Percentiles rank a stretch among this genome's conserved stretches.
These are phyloP conservation scores for Aspergillus biplanus DNA, from an alignment of 495 filamentous ascomycete genomes.

Conservation along the genomic window DNA sequence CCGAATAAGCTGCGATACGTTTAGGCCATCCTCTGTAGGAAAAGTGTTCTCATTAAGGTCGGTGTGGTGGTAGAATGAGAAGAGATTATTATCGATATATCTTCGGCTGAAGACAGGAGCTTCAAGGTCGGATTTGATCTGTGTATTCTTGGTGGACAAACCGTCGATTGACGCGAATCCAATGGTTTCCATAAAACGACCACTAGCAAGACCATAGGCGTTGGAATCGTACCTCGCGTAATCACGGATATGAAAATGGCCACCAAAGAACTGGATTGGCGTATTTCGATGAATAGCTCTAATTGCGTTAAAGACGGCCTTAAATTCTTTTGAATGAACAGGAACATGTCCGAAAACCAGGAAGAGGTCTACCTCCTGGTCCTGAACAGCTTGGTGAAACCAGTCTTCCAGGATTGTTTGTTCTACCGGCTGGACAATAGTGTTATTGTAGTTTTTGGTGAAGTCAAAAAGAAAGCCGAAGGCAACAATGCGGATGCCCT, in stretches of 20 bases:
- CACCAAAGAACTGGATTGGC: slow-evolving; percentile 92
- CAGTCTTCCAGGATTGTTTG: slow-evolving; percentile 80
- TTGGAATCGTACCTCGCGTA: slow-evolving; percentile 79
- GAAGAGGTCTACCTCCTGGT: slow-evolving; percentile 82
- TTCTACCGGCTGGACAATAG: slow-evolving; percentile 75
- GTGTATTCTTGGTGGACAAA: slow-evolving; percentile 47
- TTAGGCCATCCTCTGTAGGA: slow-evolving; percentile 73
- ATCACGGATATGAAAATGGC: slow-evolving; percentile 89
- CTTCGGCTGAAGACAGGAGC: slow-evolving; percentile 67
- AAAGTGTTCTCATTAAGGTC: slow-evolving; percentile 71
- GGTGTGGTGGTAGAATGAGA: slow-evolving; percentile 82
- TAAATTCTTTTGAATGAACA: slow-evolving; percentile 76
- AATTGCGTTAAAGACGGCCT: slow-evolving; percentile 76
- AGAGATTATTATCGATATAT: slow-evolving; percentile 96
- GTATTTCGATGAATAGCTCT: slow-evolving; percentile 74
- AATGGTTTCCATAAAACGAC: slow-evolving; percentile 98
- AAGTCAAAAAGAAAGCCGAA: slow-evolving; percentile 97
- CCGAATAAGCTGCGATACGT: slow-evolving; percentile 73
- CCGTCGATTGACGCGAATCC: slow-evolving; percentile 91
- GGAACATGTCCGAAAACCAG: slow-evolving; percentile 87
- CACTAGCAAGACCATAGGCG: slow-evolving; percentile 82
- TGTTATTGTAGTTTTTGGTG: slow-evolving; percentile 84
- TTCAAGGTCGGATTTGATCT: slow-evolving; percentile 37
- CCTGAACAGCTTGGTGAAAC: slow-evolving; percentile 85
- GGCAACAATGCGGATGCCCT: slow-evolving; percentile 78